Base-by-base conservation (phyloP, 176 grass and related monocot species). In the Ampelocalamus luodianensis region DNA sequence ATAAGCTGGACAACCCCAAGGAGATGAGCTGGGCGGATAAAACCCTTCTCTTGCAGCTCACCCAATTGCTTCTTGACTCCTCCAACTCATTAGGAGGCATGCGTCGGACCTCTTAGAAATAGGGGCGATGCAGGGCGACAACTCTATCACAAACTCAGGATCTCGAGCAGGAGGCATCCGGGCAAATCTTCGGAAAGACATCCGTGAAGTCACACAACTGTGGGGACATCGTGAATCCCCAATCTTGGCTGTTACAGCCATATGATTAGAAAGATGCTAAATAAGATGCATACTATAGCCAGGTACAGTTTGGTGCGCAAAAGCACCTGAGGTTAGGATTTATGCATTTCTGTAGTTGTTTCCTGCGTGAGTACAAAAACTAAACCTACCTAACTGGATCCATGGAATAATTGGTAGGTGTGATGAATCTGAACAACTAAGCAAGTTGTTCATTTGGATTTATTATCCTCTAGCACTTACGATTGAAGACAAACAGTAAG, bases 211-310 rank as follows among this genome's bases (percentile, higher is more conserved):
- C n/a, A n/a, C n/a, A n/a, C n/a, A n/a, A n/a, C n/a, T n/a, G n/a
- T n/a, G n/a, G n/a, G n/a, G n/a, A n/a, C n/a, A n/a, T n/a, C n/a
- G n/a, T n/a, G n/a, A n/a, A n/a, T n/a, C n/a, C n/a, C n/a, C n/a
- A n/a, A n/a, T n/a, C n/a, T n/a, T n/a, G n/a, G n/a, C n/a, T 54
- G 46, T 68, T 70, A 32, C 51, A 69, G 60, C 14, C 65, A 45
- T 3, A 67, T 6, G 14, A 65, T 15, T 23, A 48, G 49, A 39
- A 44, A 44, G 3, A 46, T 39, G 67, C 6, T 64, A 5, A 78
- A 26, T 17, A 39, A 84, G 59, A 11, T 20, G 1, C 18, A 27
- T 11, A 34, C 8, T 63, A 20, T 1, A 3, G 20, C 10, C 29
- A 8, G 60, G 5, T 62, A 55, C 5, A 65, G 67, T 65, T 56